Evolutionary conservation across 306 rosid genomes (phyloP).

Genomic region (Trifolium fragiferum): DNA sequence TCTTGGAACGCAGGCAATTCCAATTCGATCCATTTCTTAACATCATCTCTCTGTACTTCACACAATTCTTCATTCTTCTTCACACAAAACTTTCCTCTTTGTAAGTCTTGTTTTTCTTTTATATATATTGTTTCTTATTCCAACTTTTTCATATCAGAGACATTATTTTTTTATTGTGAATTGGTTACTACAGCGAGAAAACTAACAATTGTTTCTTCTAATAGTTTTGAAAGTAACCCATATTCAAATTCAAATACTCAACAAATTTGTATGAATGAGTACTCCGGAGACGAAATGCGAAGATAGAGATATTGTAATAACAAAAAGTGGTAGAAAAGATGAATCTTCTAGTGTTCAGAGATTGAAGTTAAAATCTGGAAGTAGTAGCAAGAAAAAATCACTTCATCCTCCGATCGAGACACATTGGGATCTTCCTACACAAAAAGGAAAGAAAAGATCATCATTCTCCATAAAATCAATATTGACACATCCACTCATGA

Average conservation of each 20-base stretch:
- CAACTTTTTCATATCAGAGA: not conserved
- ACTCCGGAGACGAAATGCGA: constrained; percentile 26
- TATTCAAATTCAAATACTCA: constrained; percentile 6
- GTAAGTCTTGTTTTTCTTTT: not conserved
- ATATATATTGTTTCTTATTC: not conserved
- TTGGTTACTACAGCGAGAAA: not conserved
- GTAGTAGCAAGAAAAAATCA: constrained; percentile 44
- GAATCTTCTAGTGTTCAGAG: constrained; percentile 41
- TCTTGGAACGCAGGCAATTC: constrained; percentile 47
- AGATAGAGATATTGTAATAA: constrained; percentile 42
- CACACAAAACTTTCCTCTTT: not conserved
- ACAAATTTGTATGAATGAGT: constrained; percentile 27
- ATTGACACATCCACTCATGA: constrained; percentile 51
- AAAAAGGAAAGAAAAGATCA: constrained; percentile 20
- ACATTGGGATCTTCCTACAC: constrained; percentile 58
- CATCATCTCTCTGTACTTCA: constrained; percentile 1
- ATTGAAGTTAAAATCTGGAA: constrained; percentile 3
- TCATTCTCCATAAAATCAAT: constrained; percentile 49
- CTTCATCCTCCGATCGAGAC: constrained; percentile 76
- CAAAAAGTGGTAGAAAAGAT: constrained; percentile 43
- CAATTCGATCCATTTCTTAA: constrained; percentile 43
- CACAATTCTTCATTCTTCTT: constrained; percentile 14
- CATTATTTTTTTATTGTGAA: no score
- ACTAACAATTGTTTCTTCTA: not conserved
- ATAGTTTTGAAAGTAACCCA: not conserved